Conservation (phyloP, 169 alveolate genomes). For the Plasmodium chabaudi region DNA sequence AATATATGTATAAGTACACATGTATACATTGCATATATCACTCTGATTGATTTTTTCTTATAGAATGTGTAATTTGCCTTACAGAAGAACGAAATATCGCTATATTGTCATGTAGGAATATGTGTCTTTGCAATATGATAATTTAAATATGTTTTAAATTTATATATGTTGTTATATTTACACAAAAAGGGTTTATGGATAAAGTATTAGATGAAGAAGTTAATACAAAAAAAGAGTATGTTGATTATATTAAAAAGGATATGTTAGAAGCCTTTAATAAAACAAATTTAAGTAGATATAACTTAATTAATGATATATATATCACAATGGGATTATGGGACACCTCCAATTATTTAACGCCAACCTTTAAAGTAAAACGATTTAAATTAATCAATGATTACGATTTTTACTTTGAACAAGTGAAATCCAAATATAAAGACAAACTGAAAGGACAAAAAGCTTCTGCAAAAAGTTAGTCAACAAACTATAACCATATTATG, state of each 20-base stretch:
- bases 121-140: conserved; percentile 86
- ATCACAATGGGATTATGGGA: conserved; percentile 32
- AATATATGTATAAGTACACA: conserved; percentile 7
- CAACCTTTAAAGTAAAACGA: conserved; percentile 32
- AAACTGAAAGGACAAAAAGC: background rate
- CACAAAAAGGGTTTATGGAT: background rate
- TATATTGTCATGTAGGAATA: conserved; percentile 86
- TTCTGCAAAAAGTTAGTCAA: background rate
- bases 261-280: conserved; percentile 34
- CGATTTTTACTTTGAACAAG: conserved; percentile 12
- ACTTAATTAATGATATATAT: conserved; percentile 25
- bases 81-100: conserved; percentile 82
- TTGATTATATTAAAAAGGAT: conserved; percentile 33
- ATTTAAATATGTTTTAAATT: background rate
- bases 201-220: conserved; percentile 1
- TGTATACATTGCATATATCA: background rate
- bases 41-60: background rate
- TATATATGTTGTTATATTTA: background rate
- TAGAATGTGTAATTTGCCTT: conserved; percentile 85
- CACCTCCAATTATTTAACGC: conserved; percentile 48
- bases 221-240: conserved; percentile 5
- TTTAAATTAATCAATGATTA: conserved; percentile 43
- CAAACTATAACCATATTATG: background rate
- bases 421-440: background rate
- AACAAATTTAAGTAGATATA: conserved; percentile 46